A percentile compares a stretch with the other conserved stretches of the same genome.
These are phyloP conservation scores for Grosmannia clavigera DNA, from an alignment of 2,329 filamentous ascomycete genomes.

Conservation along the genomic window DNA sequence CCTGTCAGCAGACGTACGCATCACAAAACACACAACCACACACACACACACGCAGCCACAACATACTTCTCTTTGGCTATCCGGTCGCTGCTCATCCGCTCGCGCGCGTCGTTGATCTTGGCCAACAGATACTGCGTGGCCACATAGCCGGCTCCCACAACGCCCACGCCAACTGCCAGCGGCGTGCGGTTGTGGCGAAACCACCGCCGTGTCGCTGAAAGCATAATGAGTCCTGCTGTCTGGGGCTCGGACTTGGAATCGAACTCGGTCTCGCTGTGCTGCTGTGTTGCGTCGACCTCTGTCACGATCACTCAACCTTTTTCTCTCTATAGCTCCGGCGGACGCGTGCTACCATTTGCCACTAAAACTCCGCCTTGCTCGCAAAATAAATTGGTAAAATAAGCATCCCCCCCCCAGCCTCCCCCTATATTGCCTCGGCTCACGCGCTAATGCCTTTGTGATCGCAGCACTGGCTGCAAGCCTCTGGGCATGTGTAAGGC, in stretches of 20 bases:
- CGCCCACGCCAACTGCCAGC: constrained; percentile 75
- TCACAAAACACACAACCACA: not conserved
- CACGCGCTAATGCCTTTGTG: not conserved
- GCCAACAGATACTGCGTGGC: constrained; percentile 84
- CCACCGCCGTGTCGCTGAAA: constrained; percentile 73
- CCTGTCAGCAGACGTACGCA: not conserved
- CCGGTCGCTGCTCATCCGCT: constrained; percentile 92
- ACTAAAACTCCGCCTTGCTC: no score
- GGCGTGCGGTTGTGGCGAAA: constrained; percentile 82
- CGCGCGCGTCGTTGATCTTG: constrained; percentile 85
- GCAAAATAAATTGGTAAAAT: no score
- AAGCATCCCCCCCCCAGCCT: not conserved
- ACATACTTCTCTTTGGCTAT: constrained; percentile 92
- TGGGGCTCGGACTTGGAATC: not conserved
- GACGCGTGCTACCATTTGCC: not conserved
- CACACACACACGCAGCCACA: not conserved
- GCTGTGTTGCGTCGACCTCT: not conserved
- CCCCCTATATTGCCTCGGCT: not conserved
- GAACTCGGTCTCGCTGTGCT: not conserved
- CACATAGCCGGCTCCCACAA: constrained; percentile 82
- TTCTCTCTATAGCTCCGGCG: not conserved
- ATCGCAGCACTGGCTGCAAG: not conserved
- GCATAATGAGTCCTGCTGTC: constrained; percentile 28
- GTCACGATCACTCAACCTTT: not conserved
- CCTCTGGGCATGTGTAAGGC: not conserved